Percentiles rank a stretch among this genome's conserved stretches.
These are phyloP conservation scores for Podila epigama DNA, from an alignment of 192 early-diverging fungal genomes.

Conservation along the genomic window DNA sequence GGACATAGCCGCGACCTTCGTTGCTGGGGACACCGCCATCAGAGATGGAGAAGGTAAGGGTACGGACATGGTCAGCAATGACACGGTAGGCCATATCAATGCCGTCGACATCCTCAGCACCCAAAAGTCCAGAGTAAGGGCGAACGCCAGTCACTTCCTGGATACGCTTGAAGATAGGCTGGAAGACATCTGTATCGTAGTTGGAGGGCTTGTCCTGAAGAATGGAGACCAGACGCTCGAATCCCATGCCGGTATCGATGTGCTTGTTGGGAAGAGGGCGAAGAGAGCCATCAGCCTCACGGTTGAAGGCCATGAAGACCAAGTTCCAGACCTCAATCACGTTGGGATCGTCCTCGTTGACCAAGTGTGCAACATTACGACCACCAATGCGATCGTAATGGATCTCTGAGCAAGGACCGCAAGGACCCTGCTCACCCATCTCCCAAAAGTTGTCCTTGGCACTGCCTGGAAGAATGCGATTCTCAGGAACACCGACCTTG, in stretches of 20 bases:
- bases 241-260: constrained; percentile 98
- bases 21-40: constrained; percentile 97
- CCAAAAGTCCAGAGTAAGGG: constrained; percentile 85
- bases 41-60: constrained; percentile 94
- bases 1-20: constrained; percentile 97
- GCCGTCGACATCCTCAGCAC: constrained; percentile 91
- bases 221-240: constrained; percentile 94
- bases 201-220: constrained; percentile 95
- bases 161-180: constrained; percentile 82
- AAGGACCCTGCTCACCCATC: constrained; percentile 98
- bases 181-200: constrained; percentile 97
- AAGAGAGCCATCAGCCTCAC: constrained; percentile 87
- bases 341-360: constrained; percentile 97
- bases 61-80: constrained; percentile 97
- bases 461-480: constrained; percentile 86
- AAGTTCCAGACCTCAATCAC: constrained; percentile 99
- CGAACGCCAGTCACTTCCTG: constrained; percentile 88
- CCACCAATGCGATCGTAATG: constrained; percentile 97
- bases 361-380: constrained; percentile 85
- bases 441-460: constrained; percentile 99
- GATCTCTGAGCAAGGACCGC: constrained; percentile 98
- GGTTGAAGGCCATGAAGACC: constrained; percentile 99
- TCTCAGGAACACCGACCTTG: constrained; percentile 83
- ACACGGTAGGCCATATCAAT: constrained; percentile 99
- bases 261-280: constrained; percentile 93